These are phyloP conservation scores for Leishmania lainsoni DNA, from an alignment of 208 protist genomes.

Conservation along the genomic window DNA sequence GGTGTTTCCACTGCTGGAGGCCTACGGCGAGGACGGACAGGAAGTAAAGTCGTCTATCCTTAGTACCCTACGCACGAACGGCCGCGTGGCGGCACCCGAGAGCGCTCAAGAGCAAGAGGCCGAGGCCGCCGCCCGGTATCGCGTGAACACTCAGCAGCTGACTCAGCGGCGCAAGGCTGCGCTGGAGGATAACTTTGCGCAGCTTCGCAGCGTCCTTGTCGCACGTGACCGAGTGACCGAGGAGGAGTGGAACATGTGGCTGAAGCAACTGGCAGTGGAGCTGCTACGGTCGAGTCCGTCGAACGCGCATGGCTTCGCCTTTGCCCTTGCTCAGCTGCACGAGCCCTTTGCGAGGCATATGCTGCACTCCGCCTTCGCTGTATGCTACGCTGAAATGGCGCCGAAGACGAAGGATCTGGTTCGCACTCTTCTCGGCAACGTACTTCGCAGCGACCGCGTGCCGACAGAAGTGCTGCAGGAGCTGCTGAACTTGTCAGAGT, in stretches of 20 bases:
- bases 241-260: conserved; percentile 86
- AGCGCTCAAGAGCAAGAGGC: conserved; percentile 26
- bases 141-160: conserved; percentile 34
- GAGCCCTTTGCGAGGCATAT: conserved; percentile 90
- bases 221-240: conserved; percentile 68
- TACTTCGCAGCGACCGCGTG: conserved; percentile 72
- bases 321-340: conserved; percentile 78
- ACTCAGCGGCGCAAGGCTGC: conserved; percentile 39
- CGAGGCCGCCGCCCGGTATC: conserved; percentile 37
- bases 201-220: conserved; percentile 54
- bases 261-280: conserved; percentile 81
- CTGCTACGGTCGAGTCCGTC: conserved; percentile 85
- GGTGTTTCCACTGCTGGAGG: conserved; percentile 70
- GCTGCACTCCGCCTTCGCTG: conserved; percentile 88
- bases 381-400: conserved; percentile 84
- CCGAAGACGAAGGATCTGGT: conserved; percentile 50
- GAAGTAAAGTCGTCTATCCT: conserved; percentile 45
- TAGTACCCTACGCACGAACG: conserved; percentile 40
- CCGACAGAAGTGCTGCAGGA: conserved; percentile 94
- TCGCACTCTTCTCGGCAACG: conserved; percentile 59
- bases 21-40: conserved; percentile 57
- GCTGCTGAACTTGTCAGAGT: conserved; percentile 97
- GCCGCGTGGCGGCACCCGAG: conserved; percentile 46
- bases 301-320: conserved; percentile 71
- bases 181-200: conserved; percentile 57